Evolutionary conservation across 176 grass and related monocot species (phyloP).

Genomic region (maize (Zea mays)): Zm-B73-REFERENCE-NAM-5.0 NC_050100.1:182470501-182471000

Average conservation of each 20-base stretch:
- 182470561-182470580: slow-evolving; percentile 92
- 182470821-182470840: not conserved
- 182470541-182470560: slow-evolving; percentile 87
- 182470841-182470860: not conserved
- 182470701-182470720: slow-evolving; percentile 27
- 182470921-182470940: not conserved
- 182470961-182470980: slow-evolving; percentile 63
- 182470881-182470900: not conserved
- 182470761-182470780: not conserved
- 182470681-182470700: slow-evolving; percentile 56
- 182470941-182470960: not conserved
- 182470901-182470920: not conserved
- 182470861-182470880: not conserved
- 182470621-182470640: slow-evolving; percentile 61
- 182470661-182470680: slow-evolving; percentile 96
- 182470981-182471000: slow-evolving; percentile 97
- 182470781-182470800: slow-evolving; percentile 11
- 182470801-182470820: not conserved
- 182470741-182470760: slow-evolving; percentile 1
- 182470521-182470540: slow-evolving; percentile 87
- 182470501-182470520: slow-evolving; percentile 98
- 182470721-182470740: not conserved
- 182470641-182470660: slow-evolving; percentile 88
- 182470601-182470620: slow-evolving; percentile 78
- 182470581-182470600: slow-evolving; percentile 88